Conservation (phyloP, 2,329 filamentous ascomycete genomes). For the Nothophoma quercina region DNA sequence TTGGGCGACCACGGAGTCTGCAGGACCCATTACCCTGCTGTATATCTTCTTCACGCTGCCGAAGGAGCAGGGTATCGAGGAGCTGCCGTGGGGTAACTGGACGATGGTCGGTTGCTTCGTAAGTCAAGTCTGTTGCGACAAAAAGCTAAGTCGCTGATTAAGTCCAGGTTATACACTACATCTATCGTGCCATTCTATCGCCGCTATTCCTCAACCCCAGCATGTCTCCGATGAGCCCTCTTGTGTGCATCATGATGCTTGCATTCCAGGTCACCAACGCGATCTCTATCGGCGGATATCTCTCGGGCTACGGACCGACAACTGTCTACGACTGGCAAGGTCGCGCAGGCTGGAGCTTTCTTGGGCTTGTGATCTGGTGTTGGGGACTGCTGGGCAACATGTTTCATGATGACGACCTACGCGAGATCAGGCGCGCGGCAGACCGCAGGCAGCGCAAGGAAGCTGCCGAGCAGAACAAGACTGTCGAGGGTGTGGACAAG, state of each 20-base stretch:
- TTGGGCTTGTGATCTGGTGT: conserved; percentile 78
- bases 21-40: conserved; percentile 77
- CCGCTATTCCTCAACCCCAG: conserved; percentile 82
- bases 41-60: conserved; percentile 80
- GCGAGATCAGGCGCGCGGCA: conserved; percentile 81
- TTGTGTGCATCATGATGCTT: conserved; percentile 70
- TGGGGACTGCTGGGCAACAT: conserved; percentile 81
- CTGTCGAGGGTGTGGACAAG: conserved; percentile 69
- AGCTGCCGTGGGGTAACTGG: conserved; percentile 78
- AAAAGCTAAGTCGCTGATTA: conserved; percentile 13
- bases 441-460: conserved; percentile 64
- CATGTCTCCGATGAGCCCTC: conserved; percentile 86
- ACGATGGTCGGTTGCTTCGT: conserved; percentile 74
- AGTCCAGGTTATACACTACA: conserved; percentile 78
- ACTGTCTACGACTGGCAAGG: conserved; percentile 63
- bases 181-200: conserved; percentile 84
- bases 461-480: conserved; percentile 55
- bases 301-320: conserved; percentile 79
- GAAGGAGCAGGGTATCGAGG: conserved; percentile 60
- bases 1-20: conserved; percentile 88
- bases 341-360: conserved; percentile 55
- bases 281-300: conserved; percentile 78
- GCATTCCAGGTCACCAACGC: conserved; percentile 84
- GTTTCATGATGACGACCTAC: conserved; percentile 87
- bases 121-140: conserved; percentile 31